phyloP scores from a whole-genome alignment of 2,329 filamentous ascomycete genomes.

The Proliferodiscus dingleyae region DNA sequence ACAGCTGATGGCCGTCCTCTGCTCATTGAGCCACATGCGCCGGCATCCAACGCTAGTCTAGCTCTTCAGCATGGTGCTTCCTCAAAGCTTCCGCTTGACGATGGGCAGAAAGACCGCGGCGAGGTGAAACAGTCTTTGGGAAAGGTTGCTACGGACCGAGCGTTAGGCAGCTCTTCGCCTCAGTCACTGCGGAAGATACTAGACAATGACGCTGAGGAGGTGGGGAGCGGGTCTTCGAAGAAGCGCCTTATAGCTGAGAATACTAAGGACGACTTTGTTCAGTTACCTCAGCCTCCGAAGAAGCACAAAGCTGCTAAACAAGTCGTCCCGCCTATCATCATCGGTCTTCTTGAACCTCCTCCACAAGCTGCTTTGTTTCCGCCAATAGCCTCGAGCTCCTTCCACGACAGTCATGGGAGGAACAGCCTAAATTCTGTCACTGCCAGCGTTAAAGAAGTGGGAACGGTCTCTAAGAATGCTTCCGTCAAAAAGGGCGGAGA shows the following conservation, averaged over 20 bases:
- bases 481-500: constrained; percentile 2
- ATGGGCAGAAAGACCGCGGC: constrained; percentile 30
- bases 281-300: constrained; percentile 59
- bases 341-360: constrained; percentile 57
- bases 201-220: constrained; percentile 26
- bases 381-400: constrained; percentile 54
- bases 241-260: constrained; percentile 47
- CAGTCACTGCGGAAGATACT: constrained; percentile 33
- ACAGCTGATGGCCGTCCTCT: constrained; percentile 39
- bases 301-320: constrained; percentile 55
- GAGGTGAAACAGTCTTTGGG: constrained; percentile 15
- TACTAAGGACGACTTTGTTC: constrained; percentile 57
- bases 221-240: constrained; percentile 37
- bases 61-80: constrained; percentile 13
- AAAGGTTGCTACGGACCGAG: constrained; percentile 14
- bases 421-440: constrained; percentile 31
- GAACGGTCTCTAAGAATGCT: constrained; percentile 1
- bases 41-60: constrained; percentile 12
- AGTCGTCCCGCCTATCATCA: constrained; percentile 60
- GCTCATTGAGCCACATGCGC: constrained; percentile 48
- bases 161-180: constrained; percentile 30
- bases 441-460: constrained; percentile 15
- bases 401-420: constrained; percentile 44
- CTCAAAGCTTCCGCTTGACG: constrained; percentile 14
- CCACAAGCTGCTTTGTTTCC: constrained; percentile 56